A percentile compares a stretch with the other conserved stretches of the same genome.
These are phyloP conservation scores for Amniculicola lignicola DNA, from an alignment of 495 filamentous ascomycete genomes.

Conservation along the genomic window DNA sequence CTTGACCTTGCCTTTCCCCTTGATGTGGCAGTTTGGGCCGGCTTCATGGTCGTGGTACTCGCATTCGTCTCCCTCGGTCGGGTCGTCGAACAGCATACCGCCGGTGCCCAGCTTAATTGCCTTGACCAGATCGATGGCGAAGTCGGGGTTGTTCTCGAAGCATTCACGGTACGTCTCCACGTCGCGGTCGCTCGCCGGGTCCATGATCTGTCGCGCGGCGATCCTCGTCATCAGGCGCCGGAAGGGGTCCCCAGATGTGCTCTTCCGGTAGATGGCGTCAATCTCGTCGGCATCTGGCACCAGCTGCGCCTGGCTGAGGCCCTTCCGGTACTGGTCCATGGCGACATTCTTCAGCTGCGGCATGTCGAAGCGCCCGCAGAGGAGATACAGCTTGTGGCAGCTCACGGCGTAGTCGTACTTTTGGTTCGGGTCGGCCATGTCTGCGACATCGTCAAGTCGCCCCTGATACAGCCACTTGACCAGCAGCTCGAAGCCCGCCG, in stretches of 20 bases:
- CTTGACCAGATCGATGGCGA: conserved; percentile 49
- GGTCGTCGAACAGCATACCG: conserved; percentile 48
- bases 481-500: conserved; percentile 49
- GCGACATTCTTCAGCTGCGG: conserved; percentile 48
- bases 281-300: conserved; percentile 52
- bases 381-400: conserved; percentile 50
- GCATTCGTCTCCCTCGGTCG: conserved; percentile 46
- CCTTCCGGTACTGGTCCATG: conserved; percentile 50
- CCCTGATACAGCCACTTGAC: conserved; percentile 54
- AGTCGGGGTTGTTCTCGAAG: conserved; percentile 48
- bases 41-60: conserved; percentile 48
- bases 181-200: conserved; percentile 47
- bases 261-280: conserved; percentile 46
- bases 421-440: conserved; percentile 40
- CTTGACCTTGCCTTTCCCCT: conserved; percentile 33
- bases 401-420: conserved; percentile 51
- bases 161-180: conserved; percentile 45
- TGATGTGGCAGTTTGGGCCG: conserved; percentile 39
- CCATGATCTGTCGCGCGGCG: conserved; percentile 52
- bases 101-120: conserved; percentile 48
- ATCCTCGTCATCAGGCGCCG: conserved; percentile 48
- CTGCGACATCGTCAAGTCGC: conserved; percentile 46
- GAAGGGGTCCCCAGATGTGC: conserved; percentile 43
- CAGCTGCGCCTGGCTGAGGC: conserved; percentile 43
- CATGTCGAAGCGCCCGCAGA: conserved; percentile 49